Evolutionary conservation across 1,139 yeast species (phyloP).

Genomic region (Dujonia santamariae): DNA sequence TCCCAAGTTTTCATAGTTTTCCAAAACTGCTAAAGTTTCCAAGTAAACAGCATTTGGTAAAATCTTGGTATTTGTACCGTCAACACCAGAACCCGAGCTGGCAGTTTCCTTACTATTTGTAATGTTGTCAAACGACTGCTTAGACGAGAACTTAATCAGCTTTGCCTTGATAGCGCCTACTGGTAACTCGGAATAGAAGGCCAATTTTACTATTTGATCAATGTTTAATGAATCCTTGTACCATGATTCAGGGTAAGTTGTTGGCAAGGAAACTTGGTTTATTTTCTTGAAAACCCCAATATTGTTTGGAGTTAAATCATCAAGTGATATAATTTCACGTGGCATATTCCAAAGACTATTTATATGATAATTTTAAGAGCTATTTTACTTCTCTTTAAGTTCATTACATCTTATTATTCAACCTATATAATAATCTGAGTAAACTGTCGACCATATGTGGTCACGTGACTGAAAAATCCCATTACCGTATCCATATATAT

Average conservation of each 20-base stretch:
- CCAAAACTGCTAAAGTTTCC: slow-evolving; percentile 64
- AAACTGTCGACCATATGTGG: too few relatives aligned
- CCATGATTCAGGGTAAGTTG: slow-evolving; percentile 43
- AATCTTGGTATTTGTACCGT: slow-evolving; percentile 25
- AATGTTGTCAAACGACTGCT: slow-evolving; percentile 9
- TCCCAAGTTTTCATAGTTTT: slow-evolving; percentile 57
- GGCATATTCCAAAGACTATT: too few relatives aligned
- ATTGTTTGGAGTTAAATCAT: slow-evolving; percentile 55
- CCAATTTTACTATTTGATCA: slow-evolving; percentile 38
- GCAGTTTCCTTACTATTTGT: slow-evolving; percentile 6
- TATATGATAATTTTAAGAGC: too few relatives aligned
- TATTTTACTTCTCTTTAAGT: too few relatives aligned
- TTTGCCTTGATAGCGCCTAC: slow-evolving; percentile 68
- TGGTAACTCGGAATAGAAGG: slow-evolving; percentile 62
- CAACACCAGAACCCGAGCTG: slow-evolving; percentile 18
- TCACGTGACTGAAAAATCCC: too few relatives aligned
- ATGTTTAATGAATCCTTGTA: slow-evolving; percentile 36
- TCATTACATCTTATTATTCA: too few relatives aligned
- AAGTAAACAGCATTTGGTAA: slow-evolving; percentile 57
- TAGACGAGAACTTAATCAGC: slow-evolving; percentile 22
- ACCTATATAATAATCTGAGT: too few relatives aligned
- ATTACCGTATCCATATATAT: too few relatives aligned
- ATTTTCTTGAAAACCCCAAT: slow-evolving; percentile 51
- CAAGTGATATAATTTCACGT: slow-evolving; percentile 46
- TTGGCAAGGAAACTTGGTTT: slow-evolving; percentile 41